Conservation (phyloP, 495 filamentous ascomycete genomes). For the Penicillium ochrochloron region DNA sequence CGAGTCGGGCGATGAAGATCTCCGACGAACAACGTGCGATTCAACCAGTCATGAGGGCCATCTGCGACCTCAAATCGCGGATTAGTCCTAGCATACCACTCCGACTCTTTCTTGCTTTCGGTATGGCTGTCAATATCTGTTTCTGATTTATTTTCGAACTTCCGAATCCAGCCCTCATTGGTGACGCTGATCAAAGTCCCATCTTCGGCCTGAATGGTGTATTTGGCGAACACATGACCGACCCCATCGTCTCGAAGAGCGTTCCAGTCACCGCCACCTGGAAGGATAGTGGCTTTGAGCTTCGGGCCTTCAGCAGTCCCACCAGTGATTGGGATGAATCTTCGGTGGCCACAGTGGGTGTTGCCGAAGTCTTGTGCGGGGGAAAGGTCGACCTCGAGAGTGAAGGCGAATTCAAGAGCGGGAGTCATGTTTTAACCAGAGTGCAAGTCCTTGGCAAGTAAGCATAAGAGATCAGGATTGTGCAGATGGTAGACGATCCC, state of each 20-base stretch:
- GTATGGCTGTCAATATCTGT: not conserved
- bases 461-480: not conserved
- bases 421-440: slow-evolving; percentile 2
- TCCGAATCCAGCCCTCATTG: slow-evolving; percentile 16
- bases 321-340: slow-evolving; percentile 18
- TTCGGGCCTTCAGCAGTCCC: slow-evolving; percentile 14
- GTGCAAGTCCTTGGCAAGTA: not conserved
- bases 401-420: slow-evolving; percentile 15
- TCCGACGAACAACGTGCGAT: slow-evolving; percentile 18
- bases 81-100: slow-evolving; percentile 20
- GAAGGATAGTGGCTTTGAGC: slow-evolving; percentile 13
- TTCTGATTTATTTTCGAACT: slow-evolving; percentile 1
- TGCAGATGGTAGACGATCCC: not conserved
- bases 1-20: slow-evolving; percentile 12
- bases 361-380: slow-evolving; percentile 15
- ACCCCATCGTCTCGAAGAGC: slow-evolving; percentile 14
- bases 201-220: slow-evolving; percentile 12
- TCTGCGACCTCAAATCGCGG: slow-evolving; percentile 17
- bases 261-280: slow-evolving; percentile 19
- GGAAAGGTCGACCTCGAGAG: slow-evolving; percentile 13
- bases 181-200: slow-evolving; percentile 14
- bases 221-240: slow-evolving; percentile 12
- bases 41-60: slow-evolving; percentile 14
- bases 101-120: not conserved
- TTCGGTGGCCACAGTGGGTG: slow-evolving; percentile 5